phyloP scores from a whole-genome alignment of 805 yeast genomes.

The Alloascoidea africana region DNA sequence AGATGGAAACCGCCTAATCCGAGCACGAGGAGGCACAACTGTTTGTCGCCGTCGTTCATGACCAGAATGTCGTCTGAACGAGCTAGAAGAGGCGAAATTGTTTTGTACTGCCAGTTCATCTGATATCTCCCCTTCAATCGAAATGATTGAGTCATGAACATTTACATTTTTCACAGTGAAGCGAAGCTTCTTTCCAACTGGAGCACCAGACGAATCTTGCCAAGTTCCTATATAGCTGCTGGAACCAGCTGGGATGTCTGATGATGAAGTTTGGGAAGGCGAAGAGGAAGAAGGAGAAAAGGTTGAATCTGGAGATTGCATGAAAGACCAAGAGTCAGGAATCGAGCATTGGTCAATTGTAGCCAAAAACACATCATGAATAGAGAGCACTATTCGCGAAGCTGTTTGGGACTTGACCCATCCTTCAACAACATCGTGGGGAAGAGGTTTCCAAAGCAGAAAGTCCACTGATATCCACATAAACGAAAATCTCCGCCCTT shows the following conservation, averaged over 20 bases:
- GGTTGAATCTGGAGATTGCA: conserved; percentile 67
- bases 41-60: no score
- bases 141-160: no score
- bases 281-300: no score
- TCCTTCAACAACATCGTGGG: conserved; percentile 84
- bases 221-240: no score
- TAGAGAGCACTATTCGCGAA: conserved; percentile 80
- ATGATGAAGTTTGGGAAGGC: no score
- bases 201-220: conserved; percentile 61
- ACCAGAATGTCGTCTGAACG: no score
- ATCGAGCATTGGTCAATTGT: conserved; percentile 73
- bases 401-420: conserved; percentile 85
- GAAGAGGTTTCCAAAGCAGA: conserved; percentile 77
- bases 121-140: no score
- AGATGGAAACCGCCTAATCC: no score
- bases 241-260: no score
- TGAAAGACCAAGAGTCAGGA: conserved; percentile 77
- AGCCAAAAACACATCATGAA: conserved; percentile 92
- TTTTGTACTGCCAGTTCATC: no score
- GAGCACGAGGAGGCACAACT: no score
- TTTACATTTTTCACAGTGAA: conserved; percentile 62
- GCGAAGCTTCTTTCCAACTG: conserved; percentile 68
- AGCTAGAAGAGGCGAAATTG: no score
- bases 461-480: conserved; percentile 77
- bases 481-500: conserved; percentile 78